Base-by-base conservation (phyloP, 768 basidiomycete genomes). In the Pisolithus marmoratus region DNA sequence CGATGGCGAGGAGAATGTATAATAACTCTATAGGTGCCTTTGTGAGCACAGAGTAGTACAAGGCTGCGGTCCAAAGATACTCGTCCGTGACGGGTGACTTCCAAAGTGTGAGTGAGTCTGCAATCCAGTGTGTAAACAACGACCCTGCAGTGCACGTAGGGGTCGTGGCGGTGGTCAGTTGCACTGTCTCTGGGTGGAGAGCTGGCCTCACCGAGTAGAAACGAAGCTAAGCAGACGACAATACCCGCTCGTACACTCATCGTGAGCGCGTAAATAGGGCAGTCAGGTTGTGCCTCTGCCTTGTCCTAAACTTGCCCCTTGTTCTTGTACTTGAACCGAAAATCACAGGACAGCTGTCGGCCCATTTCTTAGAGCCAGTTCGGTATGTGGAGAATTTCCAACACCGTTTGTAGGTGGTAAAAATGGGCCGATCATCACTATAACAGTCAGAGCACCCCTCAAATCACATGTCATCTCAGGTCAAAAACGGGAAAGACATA, bases 61-160 rank as follows among this genome's bases (percentile, higher is more conserved):
- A 71, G 7, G 90, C 90, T 2, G 90, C 84, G 8, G 82, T 85
- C 85, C 87, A 90, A 12, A 93, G 76, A 58, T 87, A 81, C 55
- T 83, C 82, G 60, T 93, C 89, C n/a, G 87, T 91, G 59, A 85
- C 77, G 40, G 90, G 89, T 12, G 87, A 82, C 72, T 88, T 90
- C 90, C 90, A 93, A 38, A 93, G 76, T 31, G 90, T 93, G 48
- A 90, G 72, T 1, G 89, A 91, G 74, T 93, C 90, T n/a, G 90
- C 90, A 55, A 90, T 91, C 90, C 90, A 93, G 64, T 93, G 86
- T 34, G 89, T 91, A 65, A 90, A 90, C 5, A 93, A 75, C 43
- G 85, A 73, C 47, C 90, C 90, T 91, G 65, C 15, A 17, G 34
- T 22, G 12, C 26, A 3, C 11, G 29, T n/a, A n/a, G n/a, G n/a